Evolutionary conservation across 352 stramenopile species (phyloP).

Genomic region (Globisporangium canariense): DNA sequence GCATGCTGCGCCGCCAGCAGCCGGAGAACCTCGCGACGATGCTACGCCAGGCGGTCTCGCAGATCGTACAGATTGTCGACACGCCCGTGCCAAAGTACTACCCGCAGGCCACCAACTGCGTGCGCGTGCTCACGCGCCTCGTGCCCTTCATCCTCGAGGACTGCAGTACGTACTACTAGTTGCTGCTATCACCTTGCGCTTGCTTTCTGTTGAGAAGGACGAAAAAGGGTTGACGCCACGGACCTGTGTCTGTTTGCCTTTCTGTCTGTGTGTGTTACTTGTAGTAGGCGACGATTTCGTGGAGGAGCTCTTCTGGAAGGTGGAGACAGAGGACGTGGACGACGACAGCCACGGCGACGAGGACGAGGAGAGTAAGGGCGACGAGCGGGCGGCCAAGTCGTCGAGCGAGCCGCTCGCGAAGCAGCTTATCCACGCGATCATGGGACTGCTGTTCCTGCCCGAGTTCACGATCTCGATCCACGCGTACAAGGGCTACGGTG

Average conservation of each 20-base stretch:
- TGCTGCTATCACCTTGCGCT: not conserved
- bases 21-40: conserved; percentile 80
- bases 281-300: conserved; percentile 67
- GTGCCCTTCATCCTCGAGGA: conserved; percentile 87
- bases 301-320: conserved; percentile 77
- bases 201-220: not conserved
- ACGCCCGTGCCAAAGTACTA: conserved; percentile 89
- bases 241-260: not conserved
- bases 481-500: conserved; percentile 76
- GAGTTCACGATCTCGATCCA: conserved; percentile 87
- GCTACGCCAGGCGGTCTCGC: conserved; percentile 72
- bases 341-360: conserved; percentile 26
- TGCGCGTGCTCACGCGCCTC: conserved; percentile 74
- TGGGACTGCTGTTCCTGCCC: conserved; percentile 81
- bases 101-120: conserved; percentile 81
- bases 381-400: conserved; percentile 2
- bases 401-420: conserved; percentile 49
- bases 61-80: conserved; percentile 85
- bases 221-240: not conserved
- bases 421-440: conserved; percentile 82
- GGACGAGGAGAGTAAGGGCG: conserved; percentile 39
- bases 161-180: conserved; percentile 20
- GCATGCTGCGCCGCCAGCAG: conserved; percentile 85
- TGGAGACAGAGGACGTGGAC: conserved; percentile 24
- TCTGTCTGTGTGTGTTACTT: not conserved